Evolutionary conservation across 2,329 filamentous ascomycete genomes (phyloP), one percentile per base, ranked within the genome.

Genomic region (Passalora sequoiae): DNA sequence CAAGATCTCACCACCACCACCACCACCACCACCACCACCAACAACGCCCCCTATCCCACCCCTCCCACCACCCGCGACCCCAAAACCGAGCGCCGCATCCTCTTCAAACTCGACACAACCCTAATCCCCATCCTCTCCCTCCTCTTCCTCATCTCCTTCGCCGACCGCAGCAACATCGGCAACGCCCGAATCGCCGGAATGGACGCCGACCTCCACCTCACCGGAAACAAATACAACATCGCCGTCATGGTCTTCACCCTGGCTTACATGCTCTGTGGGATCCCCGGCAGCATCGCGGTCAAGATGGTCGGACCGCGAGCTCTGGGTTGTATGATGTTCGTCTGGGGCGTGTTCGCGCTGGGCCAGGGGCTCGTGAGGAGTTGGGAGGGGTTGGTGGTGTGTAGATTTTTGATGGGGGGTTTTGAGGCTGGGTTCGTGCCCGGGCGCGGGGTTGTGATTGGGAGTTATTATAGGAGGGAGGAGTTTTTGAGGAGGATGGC

Each of bases 261-360:
- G 5, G 60, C 61, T 4, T 66, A 66, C 36, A 54, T 66, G 6
- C 48, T 63, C 21, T 63, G 59, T 39, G 63, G 62, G 4, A 54
- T 66, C 6, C 63, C 64, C 19, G 33, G 24, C 19, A 37, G 27
- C 16, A 33, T 44, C 17, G 87, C 87, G 5, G 66, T 64, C 27
- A 75, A 78, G 53, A 89, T 94, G 84, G 77, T 94, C 57, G 84
- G 41, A 9, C 65, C 66, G 2, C 61, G 57, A 19, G 62, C 61
- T 56, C 50, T 68, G 13, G 54, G 53, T 6, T 38, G 53, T 2
- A 67, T 69, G 43, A 67, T 68, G 64, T 46, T 66, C 15, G 46
- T 65, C 15, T 69, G 65, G 64, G 66, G 67, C 10, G 51, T 66
- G n/a, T 47, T 49, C 10, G 67, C 66, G 2, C 51, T 70, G 6